phyloP scores from a whole-genome alignment of 2,329 filamentous ascomycete genomes.

The Claviceps sp. region DNA sequence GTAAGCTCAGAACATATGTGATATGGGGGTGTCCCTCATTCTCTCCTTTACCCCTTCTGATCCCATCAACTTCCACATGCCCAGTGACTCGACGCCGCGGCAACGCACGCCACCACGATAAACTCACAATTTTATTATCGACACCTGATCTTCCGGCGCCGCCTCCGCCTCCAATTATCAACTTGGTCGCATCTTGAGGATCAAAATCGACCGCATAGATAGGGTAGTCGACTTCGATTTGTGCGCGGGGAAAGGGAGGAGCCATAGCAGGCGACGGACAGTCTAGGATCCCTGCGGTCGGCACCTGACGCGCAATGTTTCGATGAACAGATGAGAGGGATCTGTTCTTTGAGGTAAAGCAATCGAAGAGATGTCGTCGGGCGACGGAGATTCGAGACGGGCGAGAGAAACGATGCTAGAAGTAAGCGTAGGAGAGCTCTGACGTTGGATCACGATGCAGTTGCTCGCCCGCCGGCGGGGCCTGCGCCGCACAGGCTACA shows the following conservation, averaged over 20 bases:
- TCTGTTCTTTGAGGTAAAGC: neutral
- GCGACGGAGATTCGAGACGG: too few species aligned
- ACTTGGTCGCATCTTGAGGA: slow-evolving; percentile 57
- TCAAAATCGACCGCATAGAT: slow-evolving; percentile 84
- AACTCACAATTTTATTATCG: slow-evolving; percentile 69
- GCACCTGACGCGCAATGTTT: neutral
- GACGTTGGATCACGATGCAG: too few species aligned
- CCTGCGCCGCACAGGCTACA: too few species aligned
- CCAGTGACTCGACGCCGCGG: neutral
- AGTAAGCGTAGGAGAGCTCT: too few species aligned
- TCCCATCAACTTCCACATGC: neutral
- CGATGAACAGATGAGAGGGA: neutral
- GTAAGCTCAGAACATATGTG: neutral
- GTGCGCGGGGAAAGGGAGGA: slow-evolving; percentile 35
- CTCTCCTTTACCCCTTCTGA: neutral
- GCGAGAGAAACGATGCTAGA: too few species aligned
- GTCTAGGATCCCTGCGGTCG: neutral
- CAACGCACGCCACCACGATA: neutral
- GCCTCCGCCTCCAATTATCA: slow-evolving; percentile 79
- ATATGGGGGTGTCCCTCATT: too few species aligned
- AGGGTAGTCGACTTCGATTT: slow-evolving; percentile 63
- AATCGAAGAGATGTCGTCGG: too few species aligned
- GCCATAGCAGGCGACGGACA: slow-evolving; percentile 17
- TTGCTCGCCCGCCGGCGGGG: too few species aligned
- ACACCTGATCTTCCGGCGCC: slow-evolving; percentile 72